Percentiles rank a stretch among this genome's conserved stretches.
Conservation (phyloP, 129 eudicot genomes). For the Heracleum sosnowskyi region DNA sequence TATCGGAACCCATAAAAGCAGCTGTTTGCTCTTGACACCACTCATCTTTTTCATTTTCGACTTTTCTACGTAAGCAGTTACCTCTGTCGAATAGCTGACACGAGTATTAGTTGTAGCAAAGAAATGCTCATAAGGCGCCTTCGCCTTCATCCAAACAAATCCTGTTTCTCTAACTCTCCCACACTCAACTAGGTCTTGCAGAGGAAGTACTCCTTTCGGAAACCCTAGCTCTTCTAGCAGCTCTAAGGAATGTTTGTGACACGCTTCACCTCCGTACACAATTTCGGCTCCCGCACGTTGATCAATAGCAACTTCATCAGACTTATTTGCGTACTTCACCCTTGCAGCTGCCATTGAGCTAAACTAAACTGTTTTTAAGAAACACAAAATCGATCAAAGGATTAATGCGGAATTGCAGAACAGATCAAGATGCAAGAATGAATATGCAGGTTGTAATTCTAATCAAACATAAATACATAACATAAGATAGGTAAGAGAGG, state of each 20-base stretch:
- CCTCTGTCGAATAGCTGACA: constrained; percentile 62
- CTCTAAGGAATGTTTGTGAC: constrained; percentile 44
- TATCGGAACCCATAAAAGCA: constrained; percentile 73
- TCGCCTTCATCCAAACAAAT: constrained; percentile 80
- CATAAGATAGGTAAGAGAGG: not conserved
- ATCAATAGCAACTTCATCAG: constrained; percentile 15
- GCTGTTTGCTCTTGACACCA: constrained; percentile 77
- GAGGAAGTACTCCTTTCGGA: constrained; percentile 72
- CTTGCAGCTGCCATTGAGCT: constrained; percentile 18
- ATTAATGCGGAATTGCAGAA: not conserved
- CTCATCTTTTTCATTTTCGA: constrained; percentile 79
- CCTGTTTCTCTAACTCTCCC: constrained; percentile 60
- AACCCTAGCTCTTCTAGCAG: constrained; percentile 69
- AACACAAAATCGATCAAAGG: not conserved
- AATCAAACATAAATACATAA: not conserved
- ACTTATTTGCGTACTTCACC: not conserved
- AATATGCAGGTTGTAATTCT: not conserved
- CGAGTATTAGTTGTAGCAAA: constrained; percentile 45
- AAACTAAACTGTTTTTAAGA: not conserved
- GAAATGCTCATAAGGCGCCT: constrained; percentile 75
- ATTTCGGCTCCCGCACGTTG: constrained; percentile 68
- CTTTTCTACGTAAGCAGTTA: constrained; percentile 69
- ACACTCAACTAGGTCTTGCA: constrained; percentile 72
- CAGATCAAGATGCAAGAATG: not conserved
- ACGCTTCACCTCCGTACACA: constrained; percentile 53